phyloP scores from a whole-genome alignment of 805 yeast genomes.

The Sugiyamaella qingdaonensis region DNA sequence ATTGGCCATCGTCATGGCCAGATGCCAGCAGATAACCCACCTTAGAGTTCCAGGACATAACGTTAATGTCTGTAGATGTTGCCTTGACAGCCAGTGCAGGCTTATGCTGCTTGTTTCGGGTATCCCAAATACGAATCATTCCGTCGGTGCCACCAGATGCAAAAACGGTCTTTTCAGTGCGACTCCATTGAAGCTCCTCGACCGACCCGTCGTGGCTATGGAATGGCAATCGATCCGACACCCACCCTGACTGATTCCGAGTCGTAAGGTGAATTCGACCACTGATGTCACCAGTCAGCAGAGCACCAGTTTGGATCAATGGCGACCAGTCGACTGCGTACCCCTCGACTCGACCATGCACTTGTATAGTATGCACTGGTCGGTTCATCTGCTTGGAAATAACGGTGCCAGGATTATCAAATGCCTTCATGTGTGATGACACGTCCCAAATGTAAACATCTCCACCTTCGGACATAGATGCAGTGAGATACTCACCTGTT shows the following conservation, averaged over 20 bases:
- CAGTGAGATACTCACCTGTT: constrained; percentile 80
- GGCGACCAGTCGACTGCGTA: constrained; percentile 98
- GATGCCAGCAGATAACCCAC: constrained; percentile 84
- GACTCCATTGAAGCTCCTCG: constrained; percentile 97
- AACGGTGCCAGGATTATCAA: constrained; percentile 81
- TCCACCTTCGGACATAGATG: constrained; percentile 85
- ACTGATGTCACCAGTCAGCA: constrained; percentile 82
- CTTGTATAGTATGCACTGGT: constrained; percentile 75
- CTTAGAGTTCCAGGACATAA: constrained; percentile 90
- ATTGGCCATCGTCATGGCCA: constrained; percentile 95
- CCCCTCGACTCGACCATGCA: constrained; percentile 95
- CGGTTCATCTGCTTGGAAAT: constrained; percentile 73
- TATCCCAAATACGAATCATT: constrained; percentile 90
- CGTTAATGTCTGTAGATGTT: constrained; percentile 81
- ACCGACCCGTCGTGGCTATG: constrained; percentile 48
- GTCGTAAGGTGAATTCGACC: constrained; percentile 79
- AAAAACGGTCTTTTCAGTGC: constrained; percentile 85
- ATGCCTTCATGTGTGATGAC: constrained; percentile 71
- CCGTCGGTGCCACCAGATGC: constrained; percentile 96
- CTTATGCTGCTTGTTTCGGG: constrained; percentile 84
- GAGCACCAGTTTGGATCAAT: constrained; percentile 66
- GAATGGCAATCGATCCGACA: constrained; percentile 80
- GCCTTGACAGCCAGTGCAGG: constrained; percentile 86
- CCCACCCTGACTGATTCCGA: constrained; percentile 73
- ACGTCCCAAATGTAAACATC: constrained; percentile 84